A percentile compares a stretch with the other conserved stretches of the same genome.
Evolutionary conservation across 495 filamentous ascomycete species (phyloP).

Genomic region (Podospora didyma): DNA sequence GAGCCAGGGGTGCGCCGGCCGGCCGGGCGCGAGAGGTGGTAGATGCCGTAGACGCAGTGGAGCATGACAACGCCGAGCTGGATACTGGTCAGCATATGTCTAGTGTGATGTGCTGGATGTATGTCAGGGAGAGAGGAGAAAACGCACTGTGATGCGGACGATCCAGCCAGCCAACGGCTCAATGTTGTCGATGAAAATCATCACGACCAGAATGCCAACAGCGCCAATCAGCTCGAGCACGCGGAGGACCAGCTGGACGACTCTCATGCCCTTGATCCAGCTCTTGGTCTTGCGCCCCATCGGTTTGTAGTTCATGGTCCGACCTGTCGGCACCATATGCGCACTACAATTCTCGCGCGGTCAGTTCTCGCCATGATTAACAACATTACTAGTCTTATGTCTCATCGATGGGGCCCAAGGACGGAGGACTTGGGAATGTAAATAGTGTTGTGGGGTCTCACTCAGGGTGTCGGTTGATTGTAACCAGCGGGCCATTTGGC

Average conservation of each 20-base stretch:
- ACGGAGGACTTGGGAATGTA: not conserved
- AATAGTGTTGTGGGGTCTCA: conserved; percentile 33
- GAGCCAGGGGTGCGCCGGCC: conserved; percentile 67
- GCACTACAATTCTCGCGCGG: conserved; percentile 9
- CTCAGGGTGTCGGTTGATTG: conserved; percentile 81
- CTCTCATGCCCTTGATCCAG: conserved; percentile 61
- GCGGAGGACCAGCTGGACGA: conserved; percentile 62
- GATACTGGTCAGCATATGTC: not conserved
- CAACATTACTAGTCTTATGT: no score
- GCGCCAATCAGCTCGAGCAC: conserved; percentile 61
- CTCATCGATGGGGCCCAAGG: no score
- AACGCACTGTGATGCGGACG: conserved; percentile 68
- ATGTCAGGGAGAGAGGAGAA: not conserved
- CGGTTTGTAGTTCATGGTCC: conserved; percentile 35
- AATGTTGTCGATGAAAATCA: conserved; percentile 68
- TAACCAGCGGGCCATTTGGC: conserved; percentile 67
- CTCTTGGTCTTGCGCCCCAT: conserved; percentile 69
- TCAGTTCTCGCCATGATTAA: not conserved
- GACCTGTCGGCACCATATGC: conserved; percentile 23
- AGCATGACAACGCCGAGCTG: conserved; percentile 67
- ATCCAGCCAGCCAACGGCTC: conserved; percentile 63
- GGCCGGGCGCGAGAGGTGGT: conserved; percentile 66
- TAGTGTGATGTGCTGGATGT: not conserved
- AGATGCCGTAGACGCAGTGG: conserved; percentile 69
- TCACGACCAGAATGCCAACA: conserved; percentile 64